phyloP scores from a whole-genome alignment of 2,329 filamentous ascomycete species.

The Akanthomyces dipterigenus region DNA sequence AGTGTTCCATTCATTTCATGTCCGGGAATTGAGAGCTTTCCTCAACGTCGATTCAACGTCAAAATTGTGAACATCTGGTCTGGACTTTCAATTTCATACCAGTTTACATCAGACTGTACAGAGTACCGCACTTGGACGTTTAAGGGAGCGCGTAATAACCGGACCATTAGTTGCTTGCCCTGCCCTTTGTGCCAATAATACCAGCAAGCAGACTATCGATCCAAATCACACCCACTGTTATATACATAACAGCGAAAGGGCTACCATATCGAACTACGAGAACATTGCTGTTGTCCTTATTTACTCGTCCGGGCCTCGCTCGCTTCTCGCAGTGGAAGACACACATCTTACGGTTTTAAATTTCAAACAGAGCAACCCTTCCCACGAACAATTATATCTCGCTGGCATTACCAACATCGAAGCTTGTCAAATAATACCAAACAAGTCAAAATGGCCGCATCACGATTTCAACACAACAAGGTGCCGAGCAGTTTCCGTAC shows the following conservation, averaged over 20 bases:
- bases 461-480: constrained; percentile 1
- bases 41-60: too few species aligned
- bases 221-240: neutral
- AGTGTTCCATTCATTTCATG: neutral
- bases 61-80: neutral
- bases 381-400: neutral
- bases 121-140: neutral
- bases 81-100: neutral
- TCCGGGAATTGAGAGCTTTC: too few species aligned
- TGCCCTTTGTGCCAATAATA: neutral
- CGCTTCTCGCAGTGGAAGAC: neutral
- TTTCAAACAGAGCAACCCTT: neutral
- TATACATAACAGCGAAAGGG: neutral
- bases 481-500: neutral
- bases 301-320: neutral
- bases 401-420: neutral
- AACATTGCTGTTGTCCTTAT: neutral
- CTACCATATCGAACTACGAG: neutral
- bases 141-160: neutral
- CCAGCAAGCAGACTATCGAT: neutral
- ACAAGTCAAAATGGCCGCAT: neutral
- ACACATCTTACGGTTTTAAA: neutral
- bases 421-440: neutral
- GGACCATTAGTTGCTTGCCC: neutral
- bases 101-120: neutral